Base-by-base conservation (phyloP, 2,329 filamentous ascomycete genomes). In the Fusarium nodosum region DNA sequence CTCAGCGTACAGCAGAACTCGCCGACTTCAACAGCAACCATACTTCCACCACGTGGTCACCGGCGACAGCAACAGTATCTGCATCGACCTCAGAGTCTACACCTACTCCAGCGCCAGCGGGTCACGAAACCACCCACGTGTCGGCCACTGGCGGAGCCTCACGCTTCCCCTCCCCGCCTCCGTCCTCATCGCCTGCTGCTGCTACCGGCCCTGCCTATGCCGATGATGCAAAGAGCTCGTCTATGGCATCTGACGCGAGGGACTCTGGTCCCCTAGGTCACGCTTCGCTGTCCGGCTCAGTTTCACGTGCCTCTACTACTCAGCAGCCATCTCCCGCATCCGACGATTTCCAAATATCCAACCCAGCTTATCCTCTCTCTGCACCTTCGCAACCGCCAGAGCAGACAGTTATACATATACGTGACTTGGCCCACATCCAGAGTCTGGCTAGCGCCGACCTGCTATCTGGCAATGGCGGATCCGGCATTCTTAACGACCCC, bases 401-500 rank as follows among this genome's bases (percentile, higher is more conserved):
- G 54, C 84, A 86, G 55, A 82, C 79, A 13, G 86, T 86, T 5
- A 92, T 98, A 76, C 91, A 92, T 77, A 90, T 99, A 44, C 92
- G 92, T 75, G 94, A 97, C 78, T 84, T 99, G 51, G 91, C 91
- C 42, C 96, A 99, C 77, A 95, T 99, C 66, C 93, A 96, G 77
- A 93, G 88, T 77, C 91, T 99, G 68, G 94, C 93, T 28, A 90
- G 87, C 68, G 91, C 95, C 68, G 93, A 97, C 70, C 83, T 90
- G 62, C 84, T 91, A 76, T 89, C 83, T 26, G 81, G 81, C 16
- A 71, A 81, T 56, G 81, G 56, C 30, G 60, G 81, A 3, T 72
- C 85, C 69, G 82, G 86, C 73, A 83, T 82, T 58, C 79, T 84
- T 58, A 84, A 84, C 68, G 86, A 84, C 64, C 81, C 83, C 15